A percentile compares a stretch with the other conserved stretches of the same genome.
Conservation (phyloP, 1,284 basidiomycete genomes). For the Megacollybia platyphylla region DNA sequence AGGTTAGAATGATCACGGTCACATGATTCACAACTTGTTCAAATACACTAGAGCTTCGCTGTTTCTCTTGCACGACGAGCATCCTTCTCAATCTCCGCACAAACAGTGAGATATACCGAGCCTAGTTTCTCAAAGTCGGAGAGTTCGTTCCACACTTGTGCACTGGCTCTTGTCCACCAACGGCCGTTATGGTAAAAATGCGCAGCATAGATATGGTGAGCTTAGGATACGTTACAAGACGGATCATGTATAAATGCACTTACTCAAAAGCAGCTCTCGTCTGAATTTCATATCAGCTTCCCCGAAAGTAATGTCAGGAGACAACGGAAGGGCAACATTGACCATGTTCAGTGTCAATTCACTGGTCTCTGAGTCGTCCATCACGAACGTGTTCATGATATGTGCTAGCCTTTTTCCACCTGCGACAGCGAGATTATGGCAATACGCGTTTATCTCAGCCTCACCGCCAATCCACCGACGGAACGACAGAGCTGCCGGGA, state of each 20-base stretch:
- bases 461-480: slow-evolving; percentile 78
- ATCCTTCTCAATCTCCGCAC: slow-evolving; percentile 18
- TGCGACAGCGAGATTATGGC: slow-evolving; percentile 56
- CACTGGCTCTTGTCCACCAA: slow-evolving; percentile 53
- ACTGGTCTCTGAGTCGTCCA: slow-evolving; percentile 37
- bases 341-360: slow-evolving; percentile 66
- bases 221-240: too few relatives aligned
- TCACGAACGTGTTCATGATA: slow-evolving; percentile 50
- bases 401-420: slow-evolving; percentile 61
- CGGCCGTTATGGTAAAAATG: slow-evolving; percentile 34
- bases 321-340: slow-evolving; percentile 44
- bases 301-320: slow-evolving; percentile 17
- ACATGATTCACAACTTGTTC: background rate
- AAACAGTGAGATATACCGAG: slow-evolving; percentile 23
- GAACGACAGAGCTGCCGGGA: slow-evolving; percentile 61
- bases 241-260: slow-evolving; percentile 15
- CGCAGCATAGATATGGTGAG: slow-evolving; percentile 9
- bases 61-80: background rate
- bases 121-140: slow-evolving; percentile 42
- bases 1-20: background rate
- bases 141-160: slow-evolving; percentile 55
- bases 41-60: background rate
- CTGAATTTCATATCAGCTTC: slow-evolving; percentile 21
- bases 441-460: slow-evolving; percentile 65
- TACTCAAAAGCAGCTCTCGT: slow-evolving; percentile 25